These are phyloP conservation scores for Elongisporangium prolatum DNA, from an alignment of 352 stramenopile genomes.

Conservation along the genomic window DNA sequence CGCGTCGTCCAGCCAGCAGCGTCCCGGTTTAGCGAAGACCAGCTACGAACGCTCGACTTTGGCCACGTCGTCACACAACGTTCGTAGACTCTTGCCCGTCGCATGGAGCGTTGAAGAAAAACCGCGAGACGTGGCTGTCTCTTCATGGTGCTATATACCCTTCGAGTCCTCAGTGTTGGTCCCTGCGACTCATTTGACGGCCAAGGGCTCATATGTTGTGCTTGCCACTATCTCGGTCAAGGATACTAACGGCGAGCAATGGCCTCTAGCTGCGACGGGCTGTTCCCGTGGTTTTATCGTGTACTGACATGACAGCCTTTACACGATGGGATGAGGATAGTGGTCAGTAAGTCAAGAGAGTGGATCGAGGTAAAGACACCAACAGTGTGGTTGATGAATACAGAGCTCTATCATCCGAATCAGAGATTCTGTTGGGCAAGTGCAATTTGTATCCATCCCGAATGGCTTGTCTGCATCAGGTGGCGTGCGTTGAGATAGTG, in stretches of 20 bases:
- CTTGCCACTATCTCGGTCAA: conserved; percentile 24
- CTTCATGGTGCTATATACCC: conserved; percentile 15
- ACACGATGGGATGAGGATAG: background rate
- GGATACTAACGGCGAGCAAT: conserved; percentile 22
- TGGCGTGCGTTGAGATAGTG: background rate
- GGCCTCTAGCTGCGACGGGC: conserved; percentile 31
- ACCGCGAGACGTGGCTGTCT: background rate
- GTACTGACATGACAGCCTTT: too few relatives aligned
- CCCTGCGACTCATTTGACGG: conserved; percentile 18
- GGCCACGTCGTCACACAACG: background rate
- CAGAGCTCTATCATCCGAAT: background rate
- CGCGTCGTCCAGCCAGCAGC: conserved; percentile 11
- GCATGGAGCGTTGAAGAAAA: conserved; percentile 1
- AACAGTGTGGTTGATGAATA: background rate
- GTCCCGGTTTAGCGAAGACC: background rate
- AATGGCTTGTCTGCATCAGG: background rate
- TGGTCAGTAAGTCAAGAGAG: background rate
- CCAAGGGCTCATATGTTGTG: conserved; percentile 45
- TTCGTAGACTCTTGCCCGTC: background rate
- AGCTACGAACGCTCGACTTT: background rate
- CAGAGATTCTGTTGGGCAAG: background rate
- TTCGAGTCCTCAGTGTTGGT: conserved; percentile 44
- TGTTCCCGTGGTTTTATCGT: conserved; percentile 46
- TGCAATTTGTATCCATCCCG: background rate
- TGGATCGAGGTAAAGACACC: background rate